Base-by-base conservation (phyloP, 768 basidiomycete genomes). In the Amanita pallidorosea region DNA sequence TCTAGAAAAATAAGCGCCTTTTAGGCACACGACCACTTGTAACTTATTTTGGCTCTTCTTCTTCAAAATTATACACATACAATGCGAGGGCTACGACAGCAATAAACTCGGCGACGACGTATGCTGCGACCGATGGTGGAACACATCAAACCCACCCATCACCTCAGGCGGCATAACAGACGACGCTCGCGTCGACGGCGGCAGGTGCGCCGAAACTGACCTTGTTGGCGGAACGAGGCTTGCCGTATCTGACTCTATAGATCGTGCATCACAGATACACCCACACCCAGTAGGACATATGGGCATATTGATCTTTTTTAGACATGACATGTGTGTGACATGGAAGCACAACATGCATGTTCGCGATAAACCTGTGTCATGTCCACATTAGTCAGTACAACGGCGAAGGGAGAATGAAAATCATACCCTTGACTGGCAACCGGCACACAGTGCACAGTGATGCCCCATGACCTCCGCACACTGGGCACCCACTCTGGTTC, bases 381-480 rank as follows among this genome's bases (percentile, higher is more conserved):
- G 18, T 12, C 23, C 25, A 7, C 22, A 45, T 29, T 18, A 18
- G 43, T 34, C 20, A 5, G 2, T 4, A 12, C 9, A 22, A 54
- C 1, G 17, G 48, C 41, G 50, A 43, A 18, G 17, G 23, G 34
- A 42, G 12, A 5, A n/a, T 4, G 22, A 41, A 9, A 7, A 17
- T 15, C 27, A 6, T 55, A 80, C 88, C 85, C 73, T 80, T 85
- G 52, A 84, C 79, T 5, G 85, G 83, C 27, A 90, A 73, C 44
- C 86, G 74, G 61, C 88, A 90, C 15, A 90, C 74, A 0, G 85
- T 77, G 60, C 88, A 91, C 5, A 64, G 65, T 2, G 80, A 68
- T 61, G 71, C 72, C 4, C 65, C 67, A 38, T 67, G 64, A 7
- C 64, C 65, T 49, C 65, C 67, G 53, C 76, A 80, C 25, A 64